Conservation (phyloP, 2,329 filamentous ascomycete species). For the Fusarium sp. region DNA sequence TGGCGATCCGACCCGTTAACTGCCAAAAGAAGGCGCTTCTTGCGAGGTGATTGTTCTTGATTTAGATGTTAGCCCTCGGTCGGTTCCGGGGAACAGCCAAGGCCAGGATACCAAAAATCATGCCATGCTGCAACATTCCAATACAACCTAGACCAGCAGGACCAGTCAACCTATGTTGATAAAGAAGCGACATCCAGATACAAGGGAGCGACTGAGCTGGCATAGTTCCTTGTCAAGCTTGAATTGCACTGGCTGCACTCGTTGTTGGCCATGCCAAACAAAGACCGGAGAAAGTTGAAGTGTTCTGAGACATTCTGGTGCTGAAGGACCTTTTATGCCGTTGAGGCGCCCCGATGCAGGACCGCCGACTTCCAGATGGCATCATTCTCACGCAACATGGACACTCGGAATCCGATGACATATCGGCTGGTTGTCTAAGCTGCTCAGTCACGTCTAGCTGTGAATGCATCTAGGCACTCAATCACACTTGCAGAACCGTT, state of each 20-base stretch:
- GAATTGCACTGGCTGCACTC: not conserved
- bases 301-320: not conserved
- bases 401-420: not conserved
- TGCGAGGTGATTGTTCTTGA: not conserved
- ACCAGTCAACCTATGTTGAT: not conserved
- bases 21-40: slow-evolving; percentile 2
- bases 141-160: not conserved
- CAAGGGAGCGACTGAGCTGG: not conserved
- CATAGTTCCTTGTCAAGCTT: not conserved
- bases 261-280: slow-evolving; percentile 9
- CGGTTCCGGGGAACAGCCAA: not conserved
- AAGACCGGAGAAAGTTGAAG: not conserved
- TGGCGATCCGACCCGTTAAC: not conserved
- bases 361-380: not conserved
- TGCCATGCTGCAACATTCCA: slow-evolving; percentile 17
- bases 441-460: not conserved
- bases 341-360: not conserved
- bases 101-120: not conserved
- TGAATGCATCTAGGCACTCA: not conserved
- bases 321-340: not conserved
- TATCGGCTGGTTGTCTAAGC: not conserved
- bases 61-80: not conserved
- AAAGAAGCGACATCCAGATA: slow-evolving; percentile 1
- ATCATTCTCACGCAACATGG: not conserved
- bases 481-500: not conserved